phyloP scores from a whole-genome alignment of 805 yeast genomes.

The Candida loeiensis region DNA sequence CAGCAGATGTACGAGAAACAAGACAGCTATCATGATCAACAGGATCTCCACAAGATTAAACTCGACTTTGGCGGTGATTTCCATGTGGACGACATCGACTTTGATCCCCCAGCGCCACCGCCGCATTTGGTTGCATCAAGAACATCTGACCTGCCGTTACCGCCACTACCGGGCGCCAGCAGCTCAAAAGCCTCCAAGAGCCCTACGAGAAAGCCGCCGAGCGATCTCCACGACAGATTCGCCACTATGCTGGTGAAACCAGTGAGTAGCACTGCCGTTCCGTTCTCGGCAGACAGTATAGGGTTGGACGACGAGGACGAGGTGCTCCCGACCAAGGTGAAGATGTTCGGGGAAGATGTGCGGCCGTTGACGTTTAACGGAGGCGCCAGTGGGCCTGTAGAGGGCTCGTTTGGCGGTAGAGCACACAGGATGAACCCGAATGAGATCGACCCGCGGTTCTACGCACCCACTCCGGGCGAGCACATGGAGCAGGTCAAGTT shows the following conservation, averaged over 20 bases:
- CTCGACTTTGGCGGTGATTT: conserved; percentile 6
- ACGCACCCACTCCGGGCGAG: conserved; percentile 50
- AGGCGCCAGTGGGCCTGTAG: conserved; percentile 9
- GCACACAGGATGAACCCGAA: conserved; percentile 74
- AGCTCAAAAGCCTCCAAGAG: conserved; percentile 6
- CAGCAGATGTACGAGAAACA: conserved; percentile 1
- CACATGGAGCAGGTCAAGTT: conserved; percentile 33
- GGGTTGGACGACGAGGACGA: conserved; percentile 30
- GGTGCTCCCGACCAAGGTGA: conserved; percentile 33
- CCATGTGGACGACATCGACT: conserved; percentile 13
- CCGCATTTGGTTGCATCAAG: conserved; percentile 14
- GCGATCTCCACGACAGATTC: conserved; percentile 6
- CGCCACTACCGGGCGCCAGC: neutral
- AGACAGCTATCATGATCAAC: too few species aligned
- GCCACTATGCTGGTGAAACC: conserved; percentile 1
- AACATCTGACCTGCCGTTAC: conserved; percentile 2
- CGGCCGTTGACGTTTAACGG: conserved; percentile 25
- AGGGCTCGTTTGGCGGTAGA: conserved; percentile 4
- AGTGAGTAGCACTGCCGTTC: conserved; percentile 21
- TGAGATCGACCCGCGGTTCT: conserved; percentile 72
- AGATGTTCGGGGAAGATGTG: conserved; percentile 32
- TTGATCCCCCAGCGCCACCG: conserved; percentile 24
- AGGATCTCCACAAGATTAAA: too few species aligned
- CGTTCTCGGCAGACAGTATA: conserved; percentile 43
- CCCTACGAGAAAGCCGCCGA: conserved; percentile 25